Base-by-base conservation (phyloP, 1,284 basidiomycete species). In the Boletellus deceptivus region DNA sequence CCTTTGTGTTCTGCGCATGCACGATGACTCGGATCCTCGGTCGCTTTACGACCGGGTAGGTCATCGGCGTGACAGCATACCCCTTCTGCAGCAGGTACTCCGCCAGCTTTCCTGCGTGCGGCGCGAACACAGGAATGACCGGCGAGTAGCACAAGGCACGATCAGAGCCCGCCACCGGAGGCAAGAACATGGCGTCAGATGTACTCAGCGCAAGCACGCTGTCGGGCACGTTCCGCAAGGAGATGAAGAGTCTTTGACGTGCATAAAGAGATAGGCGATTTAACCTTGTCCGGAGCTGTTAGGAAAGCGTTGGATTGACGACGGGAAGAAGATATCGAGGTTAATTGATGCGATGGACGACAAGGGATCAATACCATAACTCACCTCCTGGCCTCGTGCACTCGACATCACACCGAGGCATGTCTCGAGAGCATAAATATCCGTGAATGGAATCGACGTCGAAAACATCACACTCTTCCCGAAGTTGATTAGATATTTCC, bases 401-500 rank as follows among this genome's bases (percentile, higher is more conserved):
- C 55, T 48, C 14, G 60, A 52, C 1, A 65, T 43, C 24, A 54
- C 48, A 3, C 35, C n/a, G 17, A 65, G 53, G 25, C 50, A 63
- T 6, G 59, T 36, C 44, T 74, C 61, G 11, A 82, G 69, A 0
- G 76, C 73, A 4, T 77, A 63, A 0, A 79, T 66, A 49, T 75
- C 77, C n/a, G 74, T 68, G 46, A 73, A 70, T 6, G 76, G 70
- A 56, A 77, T 65, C 1, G 74, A 71, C 0, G 80, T 82, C 9
- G 76, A 78, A 65, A 76, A 82, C 41, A 82, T 78, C 46, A 84
- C 67, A 6, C 81, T 78, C 43, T 80, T 68, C 3, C 80, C 80
- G 63, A 82, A 85, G 59, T 84, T 84, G 64, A 82, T 74, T 11
- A 86, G 62, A 64, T 81, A 83, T 6, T 74, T 65, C 7, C 78